Conservation (phyloP, 73 alveolate species). For the Effrenium voratum region DNA sequence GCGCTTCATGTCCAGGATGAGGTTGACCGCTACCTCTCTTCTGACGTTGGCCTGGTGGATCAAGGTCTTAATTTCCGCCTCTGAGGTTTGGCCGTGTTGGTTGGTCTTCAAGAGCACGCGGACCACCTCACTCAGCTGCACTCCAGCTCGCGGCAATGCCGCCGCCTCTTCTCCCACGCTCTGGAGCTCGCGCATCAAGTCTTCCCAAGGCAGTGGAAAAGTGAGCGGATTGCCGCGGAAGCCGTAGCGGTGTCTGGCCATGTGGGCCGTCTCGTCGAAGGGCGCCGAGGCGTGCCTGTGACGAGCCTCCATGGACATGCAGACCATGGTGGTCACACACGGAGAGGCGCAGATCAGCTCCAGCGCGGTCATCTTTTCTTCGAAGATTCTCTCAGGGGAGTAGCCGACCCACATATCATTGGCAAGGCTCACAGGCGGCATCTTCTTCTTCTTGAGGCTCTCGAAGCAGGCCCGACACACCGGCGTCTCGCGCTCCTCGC, state of each 20-base stretch:
- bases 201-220: constrained; percentile 58
- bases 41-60: constrained; percentile 50
- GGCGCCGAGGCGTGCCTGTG: constrained; percentile 15
- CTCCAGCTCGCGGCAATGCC: constrained; percentile 25
- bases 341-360: constrained; percentile 64
- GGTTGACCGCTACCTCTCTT: constrained; percentile 29
- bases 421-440: constrained; percentile 68
- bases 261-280: constrained; percentile 40
- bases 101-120: constrained; percentile 50
- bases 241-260: constrained; percentile 65
- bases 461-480: constrained; percentile 1
- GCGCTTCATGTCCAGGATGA: constrained; percentile 59
- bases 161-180: not conserved
- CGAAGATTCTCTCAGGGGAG: constrained; percentile 15
- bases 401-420: constrained; percentile 87
- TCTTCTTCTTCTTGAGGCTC: not conserved
- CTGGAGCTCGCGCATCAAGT: constrained; percentile 1
- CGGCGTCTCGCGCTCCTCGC: constrained; percentile 35
- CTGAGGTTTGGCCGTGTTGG: constrained; percentile 9
- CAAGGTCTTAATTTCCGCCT: constrained; percentile 31
- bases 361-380: constrained; percentile 22
- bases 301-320: constrained; percentile 62
- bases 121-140: not conserved
- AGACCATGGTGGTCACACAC: constrained; percentile 38
- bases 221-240: constrained; percentile 63